phyloP scores from a whole-genome alignment of 257 asterid genomes.

The Plantago ovata region DNA sequence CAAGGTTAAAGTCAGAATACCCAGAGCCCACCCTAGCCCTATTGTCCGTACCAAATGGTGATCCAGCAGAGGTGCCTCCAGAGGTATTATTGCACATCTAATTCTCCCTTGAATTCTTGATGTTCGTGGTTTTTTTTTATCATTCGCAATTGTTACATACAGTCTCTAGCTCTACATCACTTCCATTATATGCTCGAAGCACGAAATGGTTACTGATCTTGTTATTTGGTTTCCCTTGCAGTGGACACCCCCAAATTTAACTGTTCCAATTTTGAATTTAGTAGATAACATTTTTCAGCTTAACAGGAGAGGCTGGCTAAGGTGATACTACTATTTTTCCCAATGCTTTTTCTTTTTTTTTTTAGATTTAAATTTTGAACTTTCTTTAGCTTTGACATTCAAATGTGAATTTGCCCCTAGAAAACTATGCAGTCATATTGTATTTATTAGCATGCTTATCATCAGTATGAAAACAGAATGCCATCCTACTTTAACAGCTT shows the following conservation, averaged over 20 bases:
- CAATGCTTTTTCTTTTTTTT: too few species aligned
- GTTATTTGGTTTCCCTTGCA: slow-evolving; percentile 38
- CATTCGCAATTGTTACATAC: slow-evolving; percentile 9
- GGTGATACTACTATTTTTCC: slow-evolving; percentile 59
- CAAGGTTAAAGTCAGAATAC: slow-evolving; percentile 20
- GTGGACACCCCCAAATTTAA: slow-evolving; percentile 92
- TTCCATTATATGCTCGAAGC: slow-evolving; percentile 2
- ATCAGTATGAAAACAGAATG: background rate
- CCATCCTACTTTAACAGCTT: background rate
- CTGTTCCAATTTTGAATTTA: slow-evolving; percentile 80
- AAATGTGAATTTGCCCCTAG: slow-evolving; percentile 11
- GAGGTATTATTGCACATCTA: slow-evolving; percentile 57
- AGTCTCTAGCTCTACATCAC: slow-evolving; percentile 5
- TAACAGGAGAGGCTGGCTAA: slow-evolving; percentile 96
- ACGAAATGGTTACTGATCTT: slow-evolving; percentile 22
- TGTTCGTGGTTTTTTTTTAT: too few species aligned
- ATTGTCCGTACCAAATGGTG: slow-evolving; percentile 34
- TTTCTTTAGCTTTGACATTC: slow-evolving; percentile 18
- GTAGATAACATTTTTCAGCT: slow-evolving; percentile 95
- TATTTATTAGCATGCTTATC: background rate
- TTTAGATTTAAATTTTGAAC: slow-evolving; percentile 23
- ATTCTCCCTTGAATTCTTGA: background rate
- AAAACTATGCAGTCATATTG: background rate
- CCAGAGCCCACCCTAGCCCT: slow-evolving; percentile 32
- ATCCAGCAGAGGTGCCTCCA: slow-evolving; percentile 73